Base-by-base conservation (phyloP, 192 early-diverging fungal species). In the Podila horticola region DNA sequence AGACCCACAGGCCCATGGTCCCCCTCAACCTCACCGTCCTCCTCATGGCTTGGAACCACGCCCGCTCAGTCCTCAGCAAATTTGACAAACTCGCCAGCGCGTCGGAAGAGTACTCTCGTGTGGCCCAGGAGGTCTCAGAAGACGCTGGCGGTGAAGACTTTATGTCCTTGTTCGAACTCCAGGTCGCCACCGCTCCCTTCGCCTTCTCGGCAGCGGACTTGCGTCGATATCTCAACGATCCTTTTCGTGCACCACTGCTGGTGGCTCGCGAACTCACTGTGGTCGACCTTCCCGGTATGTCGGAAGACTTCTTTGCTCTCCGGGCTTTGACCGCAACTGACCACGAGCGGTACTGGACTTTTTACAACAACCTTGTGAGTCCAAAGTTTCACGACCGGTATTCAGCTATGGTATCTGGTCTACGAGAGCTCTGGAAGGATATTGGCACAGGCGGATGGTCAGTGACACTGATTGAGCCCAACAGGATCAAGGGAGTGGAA, bases 331-430 rank as follows among this genome's bases (percentile, higher is more conserved):
- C 62, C 8, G 52, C 33, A 62, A 24, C 63, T 20, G 75, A 77
- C 49, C 75, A 71, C 20, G 59, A 71, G 1, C 75, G 71, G 31
- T 77, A 71, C 41, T 59, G 62, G n/a, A 26, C 15, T 33, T 28
- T 24, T 19, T 77, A 77, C 33, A 29, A 68, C 58, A 77, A 67
- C 33, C 34, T 77, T 36, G 33, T 45, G 41, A 17, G 31, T 3
- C 75, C 75, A 3, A 64, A 71, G n/a, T 77, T 77, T 50, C 75
- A 77, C 63, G 50, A 77, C 20, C 69, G 69, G 20, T 77, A 59
- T 29, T 49, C 75, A 17, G 38, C 49, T 0, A 67, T 67, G 29
- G 75, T 77, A 0, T 31, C 45, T 17, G 57, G 15, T 1, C 71
- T 68, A 33, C 69, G 75, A 11, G 28, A 71, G 34, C 51, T 66